Evolutionary conservation across 805 yeast genomes (phyloP), one percentile per base, ranked within the genome.

Genomic region (Yarrowia keelungensis): DNA sequence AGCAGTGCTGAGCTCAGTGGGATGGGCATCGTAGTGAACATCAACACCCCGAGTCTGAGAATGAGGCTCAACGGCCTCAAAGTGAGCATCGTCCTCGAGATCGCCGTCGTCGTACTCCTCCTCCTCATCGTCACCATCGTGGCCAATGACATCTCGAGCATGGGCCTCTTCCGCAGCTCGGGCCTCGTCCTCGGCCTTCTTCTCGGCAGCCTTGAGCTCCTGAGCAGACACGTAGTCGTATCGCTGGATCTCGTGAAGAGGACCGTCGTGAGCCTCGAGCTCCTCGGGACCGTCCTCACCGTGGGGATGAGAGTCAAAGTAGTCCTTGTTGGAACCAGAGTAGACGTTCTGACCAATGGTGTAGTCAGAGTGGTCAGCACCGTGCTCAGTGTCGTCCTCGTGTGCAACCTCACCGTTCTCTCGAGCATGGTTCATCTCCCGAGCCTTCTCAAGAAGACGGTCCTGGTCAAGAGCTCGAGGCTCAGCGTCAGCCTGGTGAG

Each of bases 151-250:
- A 19, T 16, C 50, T 11, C 15, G 32, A 22, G 51, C 51, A 12
- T 16, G 58, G 3, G 58, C 32, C 12, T 51, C 59, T 26, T 53
- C 59, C n/a, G 22, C n/a, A n/a, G 39, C 49, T 42, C 26, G 12
- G 11, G 35, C 51, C 36, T 22, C 51, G 38, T 32, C 53, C 19
- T 26, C 12, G 14, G 38, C 53, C 8, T 38, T 35, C 59, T 53
- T 53, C 19, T 53, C 59, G 12, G 49, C 64, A 12, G 64, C 64
- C 14, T 49, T 38, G 19, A 42, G 26, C 41, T 56, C 64, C 41
- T 56, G 64, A 3, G 47, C 64, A 56, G 64, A 9, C 15, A 56
- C 64, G 26, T 56, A 56, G 64, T 56, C 64, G 16, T 56, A 56
- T 10, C 64, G 64, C 49, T 56, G 64, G 12, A 56, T 56, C 41